A percentile compares a stretch with the other conserved stretches of the same genome.
Conservation (phyloP, 2,329 filamentous ascomycete genomes). For the Cladosporium sp. region DNA sequence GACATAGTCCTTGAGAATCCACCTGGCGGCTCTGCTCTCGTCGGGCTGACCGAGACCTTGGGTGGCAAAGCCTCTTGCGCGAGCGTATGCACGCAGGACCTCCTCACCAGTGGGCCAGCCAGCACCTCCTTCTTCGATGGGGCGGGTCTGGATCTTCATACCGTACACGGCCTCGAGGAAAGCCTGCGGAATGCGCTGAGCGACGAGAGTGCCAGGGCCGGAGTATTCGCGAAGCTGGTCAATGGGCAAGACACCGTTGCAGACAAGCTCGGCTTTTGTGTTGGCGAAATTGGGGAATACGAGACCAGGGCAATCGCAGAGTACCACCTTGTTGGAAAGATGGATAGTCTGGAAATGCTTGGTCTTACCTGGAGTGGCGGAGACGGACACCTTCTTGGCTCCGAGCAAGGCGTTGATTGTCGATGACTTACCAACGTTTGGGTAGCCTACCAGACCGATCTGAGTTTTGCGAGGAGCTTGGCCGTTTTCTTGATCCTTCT, state of each 20-base stretch:
- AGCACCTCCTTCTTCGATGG: constrained; percentile 86
- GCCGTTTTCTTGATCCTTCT: constrained; percentile 36
- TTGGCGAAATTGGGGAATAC: constrained; percentile 98
- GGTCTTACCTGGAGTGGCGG: constrained; percentile 93
- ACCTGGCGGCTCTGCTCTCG: constrained; percentile 83
- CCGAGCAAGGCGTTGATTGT: constrained; percentile 99
- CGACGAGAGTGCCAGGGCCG: constrained; percentile 77
- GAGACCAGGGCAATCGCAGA: constrained; percentile 97
- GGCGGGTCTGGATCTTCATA: constrained; percentile 76
- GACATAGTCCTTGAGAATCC: constrained; percentile 94
- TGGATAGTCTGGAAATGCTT: constrained; percentile 99
- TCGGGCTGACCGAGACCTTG: constrained; percentile 82
- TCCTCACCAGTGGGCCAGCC: constrained; percentile 81
- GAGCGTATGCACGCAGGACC: constrained; percentile 78
- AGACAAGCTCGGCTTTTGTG: constrained; percentile 93
- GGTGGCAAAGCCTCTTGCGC: constrained; percentile 84
- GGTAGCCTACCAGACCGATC: constrained; percentile 93
- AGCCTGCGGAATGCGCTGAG: constrained; percentile 75
- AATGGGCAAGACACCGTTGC: constrained; percentile 90
- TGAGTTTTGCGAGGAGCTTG: constrained; percentile 62
- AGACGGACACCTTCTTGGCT: constrained; percentile 97
- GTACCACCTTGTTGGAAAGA: constrained; percentile 78
- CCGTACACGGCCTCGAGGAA: constrained; percentile 94
- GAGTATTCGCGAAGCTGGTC: constrained; percentile 93
- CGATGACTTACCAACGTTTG: constrained; percentile 97